These are phyloP conservation scores for Komagataella kurtzmanii DNA, from an alignment of 805 yeast species.

Conservation along the genomic window DNA sequence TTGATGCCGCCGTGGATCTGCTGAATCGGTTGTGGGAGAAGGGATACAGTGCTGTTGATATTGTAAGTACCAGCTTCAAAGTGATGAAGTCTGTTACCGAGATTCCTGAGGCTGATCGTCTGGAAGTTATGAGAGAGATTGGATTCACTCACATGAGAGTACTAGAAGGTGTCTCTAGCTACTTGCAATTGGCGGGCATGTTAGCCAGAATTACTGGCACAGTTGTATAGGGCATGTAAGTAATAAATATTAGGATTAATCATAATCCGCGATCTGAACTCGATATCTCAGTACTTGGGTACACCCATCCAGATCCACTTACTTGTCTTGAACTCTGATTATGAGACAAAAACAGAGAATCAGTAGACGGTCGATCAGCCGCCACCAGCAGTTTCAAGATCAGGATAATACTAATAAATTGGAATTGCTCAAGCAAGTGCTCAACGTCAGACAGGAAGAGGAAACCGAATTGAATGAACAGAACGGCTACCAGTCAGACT, in stretches of 20 bases:
- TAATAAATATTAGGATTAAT: not conserved
- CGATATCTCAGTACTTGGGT: not conserved
- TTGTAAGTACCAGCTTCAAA: conserved; percentile 79
- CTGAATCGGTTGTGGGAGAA: conserved; percentile 69
- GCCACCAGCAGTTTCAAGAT: conserved; percentile 2
- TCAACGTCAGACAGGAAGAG: not conserved
- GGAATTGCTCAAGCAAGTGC: not conserved
- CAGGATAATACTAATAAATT: not conserved
- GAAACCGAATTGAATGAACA: not conserved
- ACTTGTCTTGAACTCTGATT: not conserved
- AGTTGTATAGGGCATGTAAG: not conserved
- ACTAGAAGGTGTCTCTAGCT: conserved; percentile 84
- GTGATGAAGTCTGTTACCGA: conserved; percentile 70
- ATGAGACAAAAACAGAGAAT: conserved; percentile 4
- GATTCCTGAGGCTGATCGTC: conserved; percentile 51
- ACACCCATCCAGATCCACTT: not conserved
- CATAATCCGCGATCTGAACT: not conserved
- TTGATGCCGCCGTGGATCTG: conserved; percentile 54
- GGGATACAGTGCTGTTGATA: conserved; percentile 90
- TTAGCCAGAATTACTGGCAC: conserved; percentile 36
- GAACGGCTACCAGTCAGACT: not conserved
- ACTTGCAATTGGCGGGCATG: conserved; percentile 76
- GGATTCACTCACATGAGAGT: conserved; percentile 90
- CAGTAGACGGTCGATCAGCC: conserved; percentile 7
- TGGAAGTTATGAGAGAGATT: conserved; percentile 72